Base-by-base conservation (phyloP, 768 basidiomycete species). In the Atractiella rhizophila region DNA sequence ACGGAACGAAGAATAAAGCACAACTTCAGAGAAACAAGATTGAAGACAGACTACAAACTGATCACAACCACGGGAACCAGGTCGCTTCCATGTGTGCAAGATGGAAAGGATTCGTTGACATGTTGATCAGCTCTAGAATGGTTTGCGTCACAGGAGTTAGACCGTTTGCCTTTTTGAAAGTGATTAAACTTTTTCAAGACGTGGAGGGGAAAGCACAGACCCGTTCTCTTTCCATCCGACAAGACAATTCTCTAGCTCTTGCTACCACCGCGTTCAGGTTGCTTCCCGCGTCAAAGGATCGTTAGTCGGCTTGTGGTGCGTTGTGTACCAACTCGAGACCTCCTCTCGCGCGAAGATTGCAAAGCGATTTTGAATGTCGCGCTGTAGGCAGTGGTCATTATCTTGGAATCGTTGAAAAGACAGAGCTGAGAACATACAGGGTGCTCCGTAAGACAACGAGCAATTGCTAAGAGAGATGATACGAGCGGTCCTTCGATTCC, bases 291-390 rank as follows among this genome's bases (percentile, higher is more conserved):
- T 63, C 26, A 64, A 62, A 10, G 59, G 40, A 53, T 81, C 78
- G 37, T 69, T 60, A 25, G 65, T 63, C 59, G 65, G 68, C 12
- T 68, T 66, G 37, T 69, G 65, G 39, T 68, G 67, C 45, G 67
- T 65, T n/a, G 60, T 57, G 26, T 66, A 55, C 77, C 78, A 81
- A 10, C 68, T 65, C 50, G 73, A 66, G 33, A 94, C 77, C 60
- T 99, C 91, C 54, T 99, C 91, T 31, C 85, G 70, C 21, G 80
- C 71, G 56, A 88, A 88, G 39, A 98, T 64, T 48, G 77, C 78
- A 4, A 98, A 67, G 44, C 82, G 80, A 51, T 82, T 77, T 47
- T 91, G 85, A 45, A 99, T 63, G 47, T 94, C 82, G 56, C 75
- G 86, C 78, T 88, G 48, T 8, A 31, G 5, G 11, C 5, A 33